phyloP scores from a whole-genome alignment of 1,139 yeast species.

The Pichia sp. region DNA sequence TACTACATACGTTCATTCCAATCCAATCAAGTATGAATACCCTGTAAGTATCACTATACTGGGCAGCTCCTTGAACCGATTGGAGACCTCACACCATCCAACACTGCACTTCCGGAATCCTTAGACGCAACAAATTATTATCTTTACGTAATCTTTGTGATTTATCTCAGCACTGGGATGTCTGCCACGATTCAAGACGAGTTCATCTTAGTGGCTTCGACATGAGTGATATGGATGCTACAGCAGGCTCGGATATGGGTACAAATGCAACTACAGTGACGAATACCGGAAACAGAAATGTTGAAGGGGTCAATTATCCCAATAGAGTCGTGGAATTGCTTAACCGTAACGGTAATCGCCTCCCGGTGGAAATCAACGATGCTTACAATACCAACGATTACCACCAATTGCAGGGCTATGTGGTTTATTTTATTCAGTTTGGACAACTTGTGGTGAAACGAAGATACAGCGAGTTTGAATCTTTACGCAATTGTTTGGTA shows the following conservation, averaged over 20 bases:
- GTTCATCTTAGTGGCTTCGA: too few relatives aligned
- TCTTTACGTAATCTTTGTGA: too few relatives aligned
- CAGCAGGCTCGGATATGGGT: background rate
- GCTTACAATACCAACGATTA: constrained; percentile 80
- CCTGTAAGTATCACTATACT: too few relatives aligned
- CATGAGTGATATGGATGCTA: too few relatives aligned
- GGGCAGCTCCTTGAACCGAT: too few relatives aligned
- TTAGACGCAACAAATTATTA: too few relatives aligned
- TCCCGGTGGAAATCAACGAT: constrained; percentile 52
- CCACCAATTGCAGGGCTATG: constrained; percentile 39
- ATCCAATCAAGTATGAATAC: too few relatives aligned
- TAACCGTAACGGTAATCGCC: constrained; percentile 20
- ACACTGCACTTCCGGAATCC: too few relatives aligned
- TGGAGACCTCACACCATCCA: too few relatives aligned
- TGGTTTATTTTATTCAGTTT: constrained; percentile 70
- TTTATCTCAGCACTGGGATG: too few relatives aligned
- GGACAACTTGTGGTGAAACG: constrained; percentile 63
- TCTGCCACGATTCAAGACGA: too few relatives aligned
- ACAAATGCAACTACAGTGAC: background rate
- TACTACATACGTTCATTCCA: too few relatives aligned
- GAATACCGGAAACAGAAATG: background rate
- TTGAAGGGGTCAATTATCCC: constrained; percentile 16
- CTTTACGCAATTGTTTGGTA: constrained; percentile 59
- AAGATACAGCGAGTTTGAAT: constrained; percentile 88
- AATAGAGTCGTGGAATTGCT: constrained; percentile 29